These are phyloP conservation scores for Coemansia sp. DNA, from an alignment of 371 early-diverging fungal species.

Conservation along the genomic window DNA sequence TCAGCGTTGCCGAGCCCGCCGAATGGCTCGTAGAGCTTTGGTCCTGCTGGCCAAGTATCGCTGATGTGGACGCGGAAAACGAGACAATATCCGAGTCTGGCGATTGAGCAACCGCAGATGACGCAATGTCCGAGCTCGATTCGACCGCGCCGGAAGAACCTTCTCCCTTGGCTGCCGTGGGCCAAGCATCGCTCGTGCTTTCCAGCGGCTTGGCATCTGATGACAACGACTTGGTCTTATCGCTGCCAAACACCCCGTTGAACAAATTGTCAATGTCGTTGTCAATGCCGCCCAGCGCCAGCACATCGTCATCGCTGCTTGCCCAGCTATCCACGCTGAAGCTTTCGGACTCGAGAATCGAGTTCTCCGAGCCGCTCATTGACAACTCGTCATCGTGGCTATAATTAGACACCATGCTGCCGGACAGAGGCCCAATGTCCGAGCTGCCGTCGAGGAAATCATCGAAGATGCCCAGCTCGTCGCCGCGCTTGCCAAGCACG, in stretches of 20 bases:
- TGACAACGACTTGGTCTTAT: neutral
- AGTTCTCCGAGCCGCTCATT: conserved; percentile 1
- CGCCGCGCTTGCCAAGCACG: neutral
- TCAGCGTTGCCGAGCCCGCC: no score
- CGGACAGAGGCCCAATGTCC: neutral
- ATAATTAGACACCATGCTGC: no score
- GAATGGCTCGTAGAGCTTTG: no score
- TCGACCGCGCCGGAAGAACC: no score
- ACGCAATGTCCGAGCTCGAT: no score
- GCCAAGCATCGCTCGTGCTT: neutral
- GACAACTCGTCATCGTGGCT: neutral
- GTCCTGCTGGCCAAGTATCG: no score
- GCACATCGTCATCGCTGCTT: neutral
- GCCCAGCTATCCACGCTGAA: neutral
- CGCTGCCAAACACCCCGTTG: neutral
- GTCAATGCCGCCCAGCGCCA: conserved; percentile 33
- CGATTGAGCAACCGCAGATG: no score
- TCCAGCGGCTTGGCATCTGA: neutral
- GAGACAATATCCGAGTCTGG: no score
- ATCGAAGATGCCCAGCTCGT: neutral
- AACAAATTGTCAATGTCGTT: neutral
- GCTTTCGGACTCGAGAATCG: neutral
- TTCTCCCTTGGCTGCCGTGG: neutral
- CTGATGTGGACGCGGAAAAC: no score
- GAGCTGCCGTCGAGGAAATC: neutral